Base-by-base conservation (phyloP, 805 yeast species). In the Candida silvatica region DNA sequence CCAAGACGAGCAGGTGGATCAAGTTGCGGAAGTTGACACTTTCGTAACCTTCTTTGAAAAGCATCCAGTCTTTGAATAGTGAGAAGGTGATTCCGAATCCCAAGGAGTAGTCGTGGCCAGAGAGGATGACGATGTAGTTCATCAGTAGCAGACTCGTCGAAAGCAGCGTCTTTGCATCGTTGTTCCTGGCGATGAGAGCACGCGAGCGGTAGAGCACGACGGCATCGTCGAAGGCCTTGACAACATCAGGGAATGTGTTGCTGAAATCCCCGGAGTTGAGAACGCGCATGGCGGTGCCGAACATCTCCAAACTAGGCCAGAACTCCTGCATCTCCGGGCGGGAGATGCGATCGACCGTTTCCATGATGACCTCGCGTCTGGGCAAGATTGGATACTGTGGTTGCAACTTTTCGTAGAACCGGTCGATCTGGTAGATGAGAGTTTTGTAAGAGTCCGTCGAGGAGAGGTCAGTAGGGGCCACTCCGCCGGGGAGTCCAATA, bases 91-190 rank as follows among this genome's bases (percentile, higher is more conserved):
- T 59, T 3, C 75, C 66, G 20, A 80, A 60, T 1, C 79, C 77
- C 27, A 75, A 56, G 5, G 82, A 71, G 46, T 71, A 75, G 24
- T 67, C 64, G 35, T 71, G 73, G 0, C 88, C 87, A 17, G 76
- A 69, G 27, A 77, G 58, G 2, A 77, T 56, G 7, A 77, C 64
- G 7, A 74, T 57, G 46, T 76, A 80, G 47, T 78, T 78, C 20
- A 76, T 48, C 7, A 69, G 45, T 0, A 62, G 54, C 36, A 71
- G 52, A 0, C 69, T 55, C 2, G 62, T 47, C 6, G 63, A 46
- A 30, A 65, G 63, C 9, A 66, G 43, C 8, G 59, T 29, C 32
- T 47, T 58, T 17, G 55, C 46, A 26, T 43, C 35, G 20, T 44
- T 44, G 26, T 55, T 51, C 22, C 44, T 39, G 28, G 45, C 56